Conservation (phyloP, 495 filamentous ascomycete genomes). For the Podospora pseudoanserina region DNA sequence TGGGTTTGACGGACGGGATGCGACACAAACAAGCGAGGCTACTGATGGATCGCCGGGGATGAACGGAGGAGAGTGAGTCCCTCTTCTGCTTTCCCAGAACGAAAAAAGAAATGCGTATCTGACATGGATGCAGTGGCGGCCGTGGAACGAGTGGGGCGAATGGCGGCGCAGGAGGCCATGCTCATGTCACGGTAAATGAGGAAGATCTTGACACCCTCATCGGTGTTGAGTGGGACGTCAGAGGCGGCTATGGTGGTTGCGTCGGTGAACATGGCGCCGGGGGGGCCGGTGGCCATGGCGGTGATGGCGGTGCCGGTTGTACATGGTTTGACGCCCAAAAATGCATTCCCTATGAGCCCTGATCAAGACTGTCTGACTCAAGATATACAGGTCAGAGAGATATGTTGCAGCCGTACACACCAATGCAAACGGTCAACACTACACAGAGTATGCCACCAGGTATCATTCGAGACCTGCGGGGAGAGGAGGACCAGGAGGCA, state of each 20-base stretch:
- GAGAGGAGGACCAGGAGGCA: slow-evolving; percentile 25
- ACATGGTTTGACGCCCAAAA: slow-evolving; percentile 11
- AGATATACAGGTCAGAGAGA: not conserved
- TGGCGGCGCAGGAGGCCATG: slow-evolving; percentile 32
- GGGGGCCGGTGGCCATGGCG: slow-evolving; percentile 30
- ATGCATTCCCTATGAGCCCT: not conserved
- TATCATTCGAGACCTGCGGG: slow-evolving; percentile 9
- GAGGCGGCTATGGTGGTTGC: slow-evolving; percentile 27
- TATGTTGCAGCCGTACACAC: not conserved
- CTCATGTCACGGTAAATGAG: slow-evolving; percentile 29
- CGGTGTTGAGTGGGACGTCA: slow-evolving; percentile 31
- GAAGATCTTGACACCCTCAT: slow-evolving; percentile 34
- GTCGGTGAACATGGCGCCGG: slow-evolving; percentile 30
- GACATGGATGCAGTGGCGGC: slow-evolving; percentile 14
- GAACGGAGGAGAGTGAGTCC: slow-evolving; percentile 29
- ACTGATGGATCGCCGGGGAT: slow-evolving; percentile 28
- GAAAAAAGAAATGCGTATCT: slow-evolving; percentile 3
- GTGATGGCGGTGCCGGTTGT: slow-evolving; percentile 9
- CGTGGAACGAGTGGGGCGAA: slow-evolving; percentile 26
- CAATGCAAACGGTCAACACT: not conserved
- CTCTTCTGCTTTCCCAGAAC: not conserved
- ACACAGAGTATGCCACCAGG: slow-evolving; percentile 8
- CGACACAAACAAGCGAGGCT: slow-evolving; percentile 21
- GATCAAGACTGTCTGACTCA: not conserved
- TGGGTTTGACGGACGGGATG: slow-evolving; percentile 37